Evolutionary conservation across 2,329 filamentous ascomycete species (phyloP), one percentile per base, ranked within the genome.

Genomic region (Biscogniauxia mediterranea): DNA sequence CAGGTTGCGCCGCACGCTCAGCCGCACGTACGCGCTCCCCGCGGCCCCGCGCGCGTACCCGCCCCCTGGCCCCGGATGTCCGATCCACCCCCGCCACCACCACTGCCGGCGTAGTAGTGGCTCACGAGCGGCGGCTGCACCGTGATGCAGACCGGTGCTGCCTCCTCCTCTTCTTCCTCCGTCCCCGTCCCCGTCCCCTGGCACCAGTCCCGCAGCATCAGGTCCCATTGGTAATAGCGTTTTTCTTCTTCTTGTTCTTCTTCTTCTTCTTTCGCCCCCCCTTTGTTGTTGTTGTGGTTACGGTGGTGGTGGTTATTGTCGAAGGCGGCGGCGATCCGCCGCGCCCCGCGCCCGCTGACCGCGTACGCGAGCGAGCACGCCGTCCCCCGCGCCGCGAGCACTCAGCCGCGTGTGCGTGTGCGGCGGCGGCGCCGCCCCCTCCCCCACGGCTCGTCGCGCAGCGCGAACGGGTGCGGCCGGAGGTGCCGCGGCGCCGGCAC

Each of bases 311-410:
- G 4, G n/a, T 23, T 2, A 23, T 23, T 28, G n/a, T 8, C 53
- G 66, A 77, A 69, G 56, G 70, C 62, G 21, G 70, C 71, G 19
- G 79, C 64, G 5, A 79, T 69, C 46, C 74, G 76, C 20, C 71
- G 71, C 9, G 77, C 77, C 3, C 77, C 77, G 55, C 64, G 60
- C 13, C 68, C 69, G 0, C 73, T 75, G 5, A 79, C 73, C 1
- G 76, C 77, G 64, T 78, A 79, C 2, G 72, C 76, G 21, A 75
- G 69, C 20, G 67, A 71, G 61, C 77, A 79, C 23, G 72, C 68
- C 11, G 72, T 74, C 19, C 68, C 68, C n/a, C 65, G 61, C 1
- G 71, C 70, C 1, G 68, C 70, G 52, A 74, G 75, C 25, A 77
- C 70, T n/a, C n/a, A n/a, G n/a, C n/a, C n/a, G n/a, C 49, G 76